Evolutionary conservation across 495 filamentous ascomycete genomes (phyloP), one percentile per base, ranked within the genome.

Genomic region (Penicillium turbatum): DNA sequence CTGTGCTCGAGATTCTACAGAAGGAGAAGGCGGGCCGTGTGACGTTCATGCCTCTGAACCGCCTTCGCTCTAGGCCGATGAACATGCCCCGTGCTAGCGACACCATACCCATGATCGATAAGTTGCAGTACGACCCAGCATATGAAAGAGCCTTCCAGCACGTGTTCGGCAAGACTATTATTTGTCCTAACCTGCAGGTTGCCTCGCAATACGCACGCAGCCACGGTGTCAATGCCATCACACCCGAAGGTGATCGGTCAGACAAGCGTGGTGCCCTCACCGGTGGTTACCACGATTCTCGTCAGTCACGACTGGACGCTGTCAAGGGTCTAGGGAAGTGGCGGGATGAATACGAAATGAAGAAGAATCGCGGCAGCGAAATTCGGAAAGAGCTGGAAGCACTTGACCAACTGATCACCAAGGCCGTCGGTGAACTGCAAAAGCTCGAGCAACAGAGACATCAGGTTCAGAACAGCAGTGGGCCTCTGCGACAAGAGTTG

Each of bases 191-290:
- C 62, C 74, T 99, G 13, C 79, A 86, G 38, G 80, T 96, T 48
- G 90, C 89, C 6, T 81, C 87, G 8, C 88, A 95, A 62, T 97
- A 96, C 63, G 89, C 93, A 10, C 82, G 92, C 57, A 92, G 84
- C 51, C 91, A 97, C 55, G 87, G 86, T 27, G 85, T 97, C 34
- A 91, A 86, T 61, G 92, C 90, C 19, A 95, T 97, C 53, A 99
- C 93, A 0, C 88, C 89, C 7, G 90, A 96, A 16, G 93, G 93
- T 62, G 93, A 99, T 69, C 86, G 86, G 41, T 86, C 89, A 2
- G 92, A 97, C 70, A 96, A 92, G 74, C 85, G 91, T 57, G 93
- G 93, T 68, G 93, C 91, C 2, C 81, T 97, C 72, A 95, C 88
- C 24, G 93, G 93, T 73, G 93, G 93, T 57, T 99, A 85, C 68